Percentiles rank a stretch among this genome's conserved stretches.
phyloP scores from a whole-genome alignment of 2,329 filamentous ascomycete genomes.

The Pyrenophora seminiperda region DNA sequence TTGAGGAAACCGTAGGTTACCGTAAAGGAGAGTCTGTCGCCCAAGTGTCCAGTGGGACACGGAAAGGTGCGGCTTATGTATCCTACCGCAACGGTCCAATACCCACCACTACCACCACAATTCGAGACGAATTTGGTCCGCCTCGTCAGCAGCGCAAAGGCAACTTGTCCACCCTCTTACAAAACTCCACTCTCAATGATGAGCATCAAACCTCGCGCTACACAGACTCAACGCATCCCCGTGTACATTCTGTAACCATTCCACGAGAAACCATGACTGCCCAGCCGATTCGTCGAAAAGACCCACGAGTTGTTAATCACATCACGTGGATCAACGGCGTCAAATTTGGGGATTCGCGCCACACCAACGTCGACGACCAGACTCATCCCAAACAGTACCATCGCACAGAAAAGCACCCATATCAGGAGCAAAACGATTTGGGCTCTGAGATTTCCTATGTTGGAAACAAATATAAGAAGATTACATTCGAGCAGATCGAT shows the following conservation, averaged over 20 bases:
- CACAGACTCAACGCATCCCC: slow-evolving; percentile 13
- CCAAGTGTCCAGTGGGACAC: slow-evolving; percentile 72
- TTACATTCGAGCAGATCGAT: slow-evolving; percentile 64
- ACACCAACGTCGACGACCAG: slow-evolving; percentile 29
- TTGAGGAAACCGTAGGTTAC: slow-evolving; percentile 72
- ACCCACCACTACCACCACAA: slow-evolving; percentile 20
- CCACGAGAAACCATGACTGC: slow-evolving; percentile 53
- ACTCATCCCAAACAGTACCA: slow-evolving; percentile 23
- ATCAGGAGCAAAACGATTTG: slow-evolving; percentile 53
- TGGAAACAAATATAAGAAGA: slow-evolving; percentile 64
- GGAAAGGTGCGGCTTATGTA: slow-evolving; percentile 83
- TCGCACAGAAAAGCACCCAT: slow-evolving; percentile 35
- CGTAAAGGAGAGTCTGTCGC: slow-evolving; percentile 69
- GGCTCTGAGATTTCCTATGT: slow-evolving; percentile 67
- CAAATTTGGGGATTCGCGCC: slow-evolving; percentile 58
- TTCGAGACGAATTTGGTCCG: slow-evolving; percentile 25
- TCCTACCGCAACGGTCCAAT: slow-evolving; percentile 70
- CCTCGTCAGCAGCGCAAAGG: slow-evolving; percentile 30
- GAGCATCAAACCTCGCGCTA: slow-evolving; percentile 15
- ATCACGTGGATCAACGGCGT: slow-evolving; percentile 70
- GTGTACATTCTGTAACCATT: slow-evolving; percentile 10
- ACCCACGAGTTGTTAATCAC: slow-evolving; percentile 60
- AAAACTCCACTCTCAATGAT: slow-evolving; percentile 26
- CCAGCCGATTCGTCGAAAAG: slow-evolving; percentile 55
- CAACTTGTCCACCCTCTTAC: slow-evolving; percentile 35